phyloP scores from a whole-genome alignment of 805 yeast genomes.

The Blastobotrys terrestris region DNA sequence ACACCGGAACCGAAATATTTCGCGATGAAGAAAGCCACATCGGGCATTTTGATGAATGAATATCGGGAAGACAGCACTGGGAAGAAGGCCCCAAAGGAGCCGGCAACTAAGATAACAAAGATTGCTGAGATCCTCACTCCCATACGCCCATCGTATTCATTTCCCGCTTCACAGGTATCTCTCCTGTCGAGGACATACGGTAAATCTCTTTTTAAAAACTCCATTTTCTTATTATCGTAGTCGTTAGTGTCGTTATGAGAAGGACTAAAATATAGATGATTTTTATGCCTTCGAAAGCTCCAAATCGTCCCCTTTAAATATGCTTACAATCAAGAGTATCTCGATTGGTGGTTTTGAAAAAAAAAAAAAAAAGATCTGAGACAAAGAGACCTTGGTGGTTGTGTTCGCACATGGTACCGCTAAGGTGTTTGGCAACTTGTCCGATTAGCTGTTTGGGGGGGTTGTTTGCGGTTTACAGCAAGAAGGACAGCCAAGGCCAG shows the following conservation, averaged over 20 bases:
- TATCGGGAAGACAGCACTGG: conserved; percentile 32
- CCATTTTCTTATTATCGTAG: neutral
- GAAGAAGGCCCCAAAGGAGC: conserved; percentile 42
- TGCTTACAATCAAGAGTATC: neutral
- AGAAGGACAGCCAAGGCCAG: neutral
- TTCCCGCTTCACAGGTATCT: conserved; percentile 11
- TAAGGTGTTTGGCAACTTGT: conserved; percentile 1
- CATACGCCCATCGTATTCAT: conserved; percentile 36
- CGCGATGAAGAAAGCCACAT: conserved; percentile 28
- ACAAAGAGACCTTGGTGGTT: conserved; percentile 4
- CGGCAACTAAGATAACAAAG: conserved; percentile 51
- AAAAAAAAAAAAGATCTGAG: neutral
- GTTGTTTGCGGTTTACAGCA: neutral
- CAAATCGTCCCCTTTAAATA: neutral
- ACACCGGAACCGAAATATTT: conserved; percentile 70
- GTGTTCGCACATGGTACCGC: neutral
- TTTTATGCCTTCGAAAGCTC: neutral
- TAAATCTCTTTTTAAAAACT: neutral
- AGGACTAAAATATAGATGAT: neutral
- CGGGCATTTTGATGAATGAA: conserved; percentile 24
- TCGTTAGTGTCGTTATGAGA: neutral
- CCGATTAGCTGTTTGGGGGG: neutral
- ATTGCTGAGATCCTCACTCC: conserved; percentile 50
- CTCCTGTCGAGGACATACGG: neutral
- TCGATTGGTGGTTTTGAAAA: neutral